Evolutionary conservation across 495 filamentous ascomycete genomes (phyloP).

Genomic region (Tuber umbilicatum): DNA sequence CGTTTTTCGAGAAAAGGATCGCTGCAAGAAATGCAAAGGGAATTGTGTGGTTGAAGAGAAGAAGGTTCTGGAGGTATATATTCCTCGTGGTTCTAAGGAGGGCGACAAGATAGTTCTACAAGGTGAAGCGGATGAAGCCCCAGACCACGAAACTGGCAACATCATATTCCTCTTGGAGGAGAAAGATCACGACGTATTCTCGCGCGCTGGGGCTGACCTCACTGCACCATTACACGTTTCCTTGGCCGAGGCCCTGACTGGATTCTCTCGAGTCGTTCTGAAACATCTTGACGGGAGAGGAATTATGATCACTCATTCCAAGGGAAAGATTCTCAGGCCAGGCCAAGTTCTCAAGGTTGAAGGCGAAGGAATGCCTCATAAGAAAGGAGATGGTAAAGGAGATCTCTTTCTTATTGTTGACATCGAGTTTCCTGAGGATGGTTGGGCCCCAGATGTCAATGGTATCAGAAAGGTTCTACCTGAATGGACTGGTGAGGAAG

Average conservation of each 20-base stretch:
- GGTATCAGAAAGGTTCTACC: slow-evolving; percentile 70
- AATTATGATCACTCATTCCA: slow-evolving; percentile 67
- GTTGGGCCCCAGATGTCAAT: slow-evolving; percentile 66
- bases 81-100: slow-evolving; percentile 78
- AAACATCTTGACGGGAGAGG: slow-evolving; percentile 92
- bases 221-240: slow-evolving; percentile 70
- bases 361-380: slow-evolving; percentile 90
- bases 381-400: slow-evolving; percentile 72
- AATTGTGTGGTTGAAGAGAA: slow-evolving; percentile 70
- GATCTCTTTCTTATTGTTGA: slow-evolving; percentile 83
- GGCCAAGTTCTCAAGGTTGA: slow-evolving; percentile 74
- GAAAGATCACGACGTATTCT: slow-evolving; percentile 71
- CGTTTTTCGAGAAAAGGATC: slow-evolving; percentile 86
- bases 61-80: slow-evolving; percentile 93
- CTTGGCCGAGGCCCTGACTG: slow-evolving; percentile 74
- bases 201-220: slow-evolving; percentile 74
- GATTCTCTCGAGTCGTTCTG: slow-evolving; percentile 83
- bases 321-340: slow-evolving; percentile 69
- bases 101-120: slow-evolving; percentile 85
- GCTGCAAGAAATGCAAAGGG: slow-evolving; percentile 97
- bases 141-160: slow-evolving; percentile 84
- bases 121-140: slow-evolving; percentile 90
- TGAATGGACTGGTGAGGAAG: slow-evolving; percentile 44
- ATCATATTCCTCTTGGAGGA: slow-evolving; percentile 83
- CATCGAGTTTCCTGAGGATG: slow-evolving; percentile 79